These are phyloP conservation scores for Cercospora citrullina DNA, from an alignment of 2,329 filamentous ascomycete species.

Conservation along the genomic window DNA sequence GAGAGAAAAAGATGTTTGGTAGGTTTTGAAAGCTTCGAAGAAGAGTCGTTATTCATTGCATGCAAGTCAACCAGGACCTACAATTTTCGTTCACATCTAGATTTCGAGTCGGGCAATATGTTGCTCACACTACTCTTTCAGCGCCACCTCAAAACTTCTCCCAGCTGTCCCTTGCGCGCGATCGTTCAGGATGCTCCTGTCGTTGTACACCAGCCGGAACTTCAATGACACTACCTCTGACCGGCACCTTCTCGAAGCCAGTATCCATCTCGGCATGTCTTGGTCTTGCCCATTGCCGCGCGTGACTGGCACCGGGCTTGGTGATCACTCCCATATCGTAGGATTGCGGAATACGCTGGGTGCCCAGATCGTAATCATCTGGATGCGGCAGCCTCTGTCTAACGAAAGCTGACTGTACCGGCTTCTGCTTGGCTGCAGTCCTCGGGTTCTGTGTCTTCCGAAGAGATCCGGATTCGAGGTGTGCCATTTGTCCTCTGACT, in stretches of 20 bases:
- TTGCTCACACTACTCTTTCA: background rate
- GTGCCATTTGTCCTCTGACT: background rate
- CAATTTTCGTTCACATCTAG: background rate
- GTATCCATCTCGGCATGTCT: background rate
- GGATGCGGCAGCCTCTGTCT: background rate
- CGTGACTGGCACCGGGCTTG: background rate
- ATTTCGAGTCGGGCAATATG: background rate
- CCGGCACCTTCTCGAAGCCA: background rate
- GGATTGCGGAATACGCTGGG: background rate
- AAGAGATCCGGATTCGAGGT: conserved; percentile 5
- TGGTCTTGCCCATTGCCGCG: background rate
- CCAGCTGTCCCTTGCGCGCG: background rate
- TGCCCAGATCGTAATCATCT: background rate
- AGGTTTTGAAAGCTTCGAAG: background rate
- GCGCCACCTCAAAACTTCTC: background rate
- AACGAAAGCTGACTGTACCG: background rate
- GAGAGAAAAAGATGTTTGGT: background rate
- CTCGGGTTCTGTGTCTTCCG: background rate
- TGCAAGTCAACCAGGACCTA: background rate
- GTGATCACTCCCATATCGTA: background rate
- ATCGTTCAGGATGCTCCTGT: background rate
- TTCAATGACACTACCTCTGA: background rate
- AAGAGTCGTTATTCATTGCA: background rate
- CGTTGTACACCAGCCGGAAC: background rate
- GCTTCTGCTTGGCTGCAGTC: background rate